A percentile compares a stretch with the other conserved stretches of the same genome.
phyloP scores from a whole-genome alignment of 2,329 filamentous ascomycete genomes.

The Calonectria hongkongensis region DNA sequence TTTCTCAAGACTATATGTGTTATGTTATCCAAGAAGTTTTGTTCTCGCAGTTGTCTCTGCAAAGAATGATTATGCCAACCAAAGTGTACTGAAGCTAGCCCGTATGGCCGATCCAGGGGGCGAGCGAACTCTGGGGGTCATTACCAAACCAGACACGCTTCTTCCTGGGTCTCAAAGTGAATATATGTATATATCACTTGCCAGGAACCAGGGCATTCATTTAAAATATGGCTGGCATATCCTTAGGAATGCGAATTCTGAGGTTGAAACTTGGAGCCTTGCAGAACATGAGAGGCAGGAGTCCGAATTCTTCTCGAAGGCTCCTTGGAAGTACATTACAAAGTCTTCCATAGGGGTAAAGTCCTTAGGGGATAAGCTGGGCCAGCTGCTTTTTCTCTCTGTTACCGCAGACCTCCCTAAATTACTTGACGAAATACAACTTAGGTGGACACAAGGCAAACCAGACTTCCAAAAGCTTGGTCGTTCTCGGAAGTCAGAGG shows the following conservation, averaged over 20 bases:
- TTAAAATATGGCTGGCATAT: conserved; percentile 74
- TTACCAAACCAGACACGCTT: conserved; percentile 73
- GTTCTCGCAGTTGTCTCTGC: conserved; percentile 76
- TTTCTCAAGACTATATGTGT: conserved; percentile 75
- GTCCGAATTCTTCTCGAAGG: conserved; percentile 66
- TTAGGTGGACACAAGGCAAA: conserved; percentile 58
- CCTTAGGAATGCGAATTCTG: conserved; percentile 62
- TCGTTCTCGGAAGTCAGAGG: conserved; percentile 63
- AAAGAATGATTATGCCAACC: conserved; percentile 74
- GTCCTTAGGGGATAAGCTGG: conserved; percentile 68
- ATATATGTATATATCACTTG: conserved; percentile 62
- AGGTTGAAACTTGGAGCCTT: conserved; percentile 50
- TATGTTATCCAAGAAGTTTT: conserved; percentile 69
- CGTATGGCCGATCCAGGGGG: conserved; percentile 52
- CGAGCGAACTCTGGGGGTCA: conserved; percentile 71
- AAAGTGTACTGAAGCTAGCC: conserved; percentile 72
- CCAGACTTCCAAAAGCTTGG: conserved; percentile 68
- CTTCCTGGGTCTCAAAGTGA: conserved; percentile 62
- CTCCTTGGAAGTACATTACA: conserved; percentile 52
- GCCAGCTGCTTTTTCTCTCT: conserved; percentile 68
- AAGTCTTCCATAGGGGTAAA: conserved; percentile 67
- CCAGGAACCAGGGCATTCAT: conserved; percentile 66
- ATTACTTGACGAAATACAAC: conserved; percentile 65
- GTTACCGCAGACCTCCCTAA: conserved; percentile 67
- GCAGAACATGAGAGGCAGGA: conserved; percentile 63